Evolutionary conservation across 345 rosid species (phyloP).

Genomic region (Mallotus nudiflorus): DNA sequence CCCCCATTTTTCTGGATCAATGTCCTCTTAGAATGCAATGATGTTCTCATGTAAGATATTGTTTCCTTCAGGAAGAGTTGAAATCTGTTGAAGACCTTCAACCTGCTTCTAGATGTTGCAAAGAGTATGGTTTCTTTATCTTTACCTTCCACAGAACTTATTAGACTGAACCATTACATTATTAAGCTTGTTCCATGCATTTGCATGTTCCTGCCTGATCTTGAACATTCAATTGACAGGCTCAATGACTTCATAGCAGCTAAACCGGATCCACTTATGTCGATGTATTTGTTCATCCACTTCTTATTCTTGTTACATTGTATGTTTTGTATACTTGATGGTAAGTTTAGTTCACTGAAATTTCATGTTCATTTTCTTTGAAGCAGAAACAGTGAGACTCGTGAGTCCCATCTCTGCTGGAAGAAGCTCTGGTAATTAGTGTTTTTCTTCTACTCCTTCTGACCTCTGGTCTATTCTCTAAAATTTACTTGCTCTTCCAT

Average conservation of each 20-base stretch:
- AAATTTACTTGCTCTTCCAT: background rate
- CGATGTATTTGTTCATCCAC: constrained; percentile 17
- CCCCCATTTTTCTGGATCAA: background rate
- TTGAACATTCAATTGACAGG: constrained; percentile 27
- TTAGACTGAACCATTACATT: background rate
- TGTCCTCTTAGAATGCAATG: background rate
- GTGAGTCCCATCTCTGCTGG: constrained; percentile 23
- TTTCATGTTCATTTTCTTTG: background rate
- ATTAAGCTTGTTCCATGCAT: background rate
- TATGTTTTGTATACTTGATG: no score
- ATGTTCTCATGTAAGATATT: constrained; percentile 2
- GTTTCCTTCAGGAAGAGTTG: constrained; percentile 37
- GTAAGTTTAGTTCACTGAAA: background rate
- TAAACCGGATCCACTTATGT: constrained; percentile 42
- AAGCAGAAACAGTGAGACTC: constrained; percentile 31
- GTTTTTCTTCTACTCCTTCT: background rate
- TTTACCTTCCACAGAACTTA: background rate
- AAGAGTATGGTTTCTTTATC: constrained; percentile 34
- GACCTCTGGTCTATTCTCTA: background rate
- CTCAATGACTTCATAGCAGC: constrained; percentile 41
- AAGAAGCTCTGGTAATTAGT: constrained; percentile 34
- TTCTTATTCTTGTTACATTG: no score
- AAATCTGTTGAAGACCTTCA: constrained; percentile 34
- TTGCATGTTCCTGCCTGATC: background rate
- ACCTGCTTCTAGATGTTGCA: constrained; percentile 42